Base-by-base conservation (phyloP, 371 early-diverging fungal species). In the Entomophthora muscae region DNA sequence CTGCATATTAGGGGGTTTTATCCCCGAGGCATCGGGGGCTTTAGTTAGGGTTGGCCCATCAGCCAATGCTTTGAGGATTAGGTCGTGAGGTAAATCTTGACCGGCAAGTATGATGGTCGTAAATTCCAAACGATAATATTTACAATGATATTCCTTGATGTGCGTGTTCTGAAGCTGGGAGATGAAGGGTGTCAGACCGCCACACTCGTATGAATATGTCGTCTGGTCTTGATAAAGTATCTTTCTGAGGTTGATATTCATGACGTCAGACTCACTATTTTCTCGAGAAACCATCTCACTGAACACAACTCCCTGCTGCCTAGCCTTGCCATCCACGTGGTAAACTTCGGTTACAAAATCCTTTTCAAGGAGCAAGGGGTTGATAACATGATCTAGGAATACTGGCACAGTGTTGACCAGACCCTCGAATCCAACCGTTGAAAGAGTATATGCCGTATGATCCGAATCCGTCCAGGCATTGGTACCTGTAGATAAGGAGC, bases 271-370 rank as follows among this genome's bases (percentile, higher is more conserved):
- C 63, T 86, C 86, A 3, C 78, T 75, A 71, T 80, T 76, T 64
- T 89, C 88, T 29, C 81, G 67, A 13, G 79, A 73, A 0, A 83
- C 81, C 86, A 90, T 89, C 67, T 90, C 90, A 68, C 85, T 84
- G 61, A 79, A 88, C 42, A 90, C 90, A 5, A 89, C 90, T 12
- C 90, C 90, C 53, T 83, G 78, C 55, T 83, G 77, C 62, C 78
- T 76, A 3, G 77, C 86, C 0, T 72, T 67, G 26, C 75, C 79
- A 64, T 86, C 84, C 30, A 78, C 70, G 68, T 88, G 87, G 65
- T 83, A 83, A 5, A 88, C 86, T 53, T 80, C 82, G 29, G 84
- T 83, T 33, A 78, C 72, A 67, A 85, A 86, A 64, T 84, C 83
- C 29, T 75, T 75, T 29, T 82, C 79, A 24, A 71, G 65, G 56